Percentiles rank a stretch among this genome's conserved stretches.
Evolutionary conservation across 1,284 basidiomycete genomes (phyloP).

Genomic region (Anthracocystis panici-leucophaei): DNA sequence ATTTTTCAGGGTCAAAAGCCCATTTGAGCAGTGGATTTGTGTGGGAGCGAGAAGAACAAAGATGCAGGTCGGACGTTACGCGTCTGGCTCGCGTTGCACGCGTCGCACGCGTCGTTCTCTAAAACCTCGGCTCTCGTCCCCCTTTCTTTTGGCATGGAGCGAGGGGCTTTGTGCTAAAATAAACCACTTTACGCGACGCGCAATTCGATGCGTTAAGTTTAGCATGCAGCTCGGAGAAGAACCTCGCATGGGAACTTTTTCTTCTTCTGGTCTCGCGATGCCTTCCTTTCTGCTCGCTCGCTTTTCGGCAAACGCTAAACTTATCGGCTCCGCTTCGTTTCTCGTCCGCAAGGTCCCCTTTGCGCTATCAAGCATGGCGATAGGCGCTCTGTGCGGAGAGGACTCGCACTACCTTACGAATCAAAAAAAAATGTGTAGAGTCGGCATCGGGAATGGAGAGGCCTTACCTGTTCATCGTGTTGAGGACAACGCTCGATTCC

Average conservation of each 20-base stretch:
- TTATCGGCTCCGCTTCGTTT: not conserved
- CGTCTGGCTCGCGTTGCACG: slow-evolving; percentile 8
- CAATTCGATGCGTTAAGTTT: not conserved
- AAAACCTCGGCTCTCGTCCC: not conserved
- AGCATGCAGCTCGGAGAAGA: slow-evolving; percentile 7
- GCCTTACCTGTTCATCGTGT: too few species aligned
- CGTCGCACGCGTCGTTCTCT: slow-evolving; percentile 1
- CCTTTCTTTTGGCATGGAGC: not conserved
- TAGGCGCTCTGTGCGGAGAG: too few species aligned
- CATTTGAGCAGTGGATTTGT: not conserved
- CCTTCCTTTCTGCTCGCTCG: not conserved
- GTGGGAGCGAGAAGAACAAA: not conserved
- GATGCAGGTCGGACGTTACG: slow-evolving; percentile 24
- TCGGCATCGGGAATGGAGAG: too few species aligned
- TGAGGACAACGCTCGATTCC: too few species aligned
- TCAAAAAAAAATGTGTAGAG: too few species aligned
- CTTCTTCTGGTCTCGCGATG: not conserved
- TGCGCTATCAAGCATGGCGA: too few species aligned
- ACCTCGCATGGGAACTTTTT: slow-evolving; percentile 16
- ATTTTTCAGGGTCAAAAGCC: slow-evolving; percentile 2
- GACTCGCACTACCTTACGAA: too few species aligned
- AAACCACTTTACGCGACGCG: slow-evolving; percentile 7
- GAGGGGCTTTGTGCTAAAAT: not conserved
- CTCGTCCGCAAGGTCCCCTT: not conserved
- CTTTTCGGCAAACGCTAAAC: not conserved